phyloP scores from a whole-genome alignment of 139 green algal genomes.

The Asterochloris erici region DNA sequence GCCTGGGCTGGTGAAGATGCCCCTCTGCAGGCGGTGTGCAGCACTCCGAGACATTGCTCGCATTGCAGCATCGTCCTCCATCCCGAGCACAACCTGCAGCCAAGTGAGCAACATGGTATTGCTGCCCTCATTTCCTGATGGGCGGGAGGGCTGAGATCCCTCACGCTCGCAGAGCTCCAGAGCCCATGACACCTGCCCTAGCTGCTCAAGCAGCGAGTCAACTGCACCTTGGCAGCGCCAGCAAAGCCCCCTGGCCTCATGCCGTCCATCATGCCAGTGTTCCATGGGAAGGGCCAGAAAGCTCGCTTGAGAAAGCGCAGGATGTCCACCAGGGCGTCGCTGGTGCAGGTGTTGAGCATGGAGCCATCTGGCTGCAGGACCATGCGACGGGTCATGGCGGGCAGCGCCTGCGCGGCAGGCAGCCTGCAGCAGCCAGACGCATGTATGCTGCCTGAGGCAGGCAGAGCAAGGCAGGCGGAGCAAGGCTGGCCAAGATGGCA shows the following conservation, averaged over 20 bases:
- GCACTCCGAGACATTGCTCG: slow-evolving; percentile 57
- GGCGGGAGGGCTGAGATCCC: not conserved
- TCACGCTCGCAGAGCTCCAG: not conserved
- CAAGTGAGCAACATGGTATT: no score
- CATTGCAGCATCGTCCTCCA: slow-evolving; percentile 37
- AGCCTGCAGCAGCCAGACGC: slow-evolving; percentile 22
- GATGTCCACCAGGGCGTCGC: slow-evolving; percentile 60
- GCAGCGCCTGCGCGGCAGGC: slow-evolving; percentile 17
- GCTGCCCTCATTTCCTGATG: not conserved
- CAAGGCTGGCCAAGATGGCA: no score
- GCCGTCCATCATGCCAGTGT: not conserved
- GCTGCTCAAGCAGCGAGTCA: no score
- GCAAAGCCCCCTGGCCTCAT: slow-evolving; percentile 42
- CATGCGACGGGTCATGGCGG: slow-evolving; percentile 27
- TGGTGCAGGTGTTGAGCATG: slow-evolving; percentile 57
- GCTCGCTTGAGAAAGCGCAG: slow-evolving; percentile 74
- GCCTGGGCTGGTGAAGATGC: slow-evolving; percentile 76
- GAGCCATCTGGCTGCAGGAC: slow-evolving; percentile 20
- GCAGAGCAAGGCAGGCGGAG: no score
- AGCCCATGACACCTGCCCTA: no score
- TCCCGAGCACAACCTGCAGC: slow-evolving; percentile 34
- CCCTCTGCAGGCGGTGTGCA: slow-evolving; percentile 66
- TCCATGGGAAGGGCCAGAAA: slow-evolving; percentile 84
- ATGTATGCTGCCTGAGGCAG: no score
- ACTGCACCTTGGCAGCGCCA: slow-evolving; percentile 16